Percentiles rank a stretch among this genome's conserved stretches.
Evolutionary conservation across 352 stramenopile genomes (phyloP).

Genomic region (Saprolegnia parasitica): DNA sequence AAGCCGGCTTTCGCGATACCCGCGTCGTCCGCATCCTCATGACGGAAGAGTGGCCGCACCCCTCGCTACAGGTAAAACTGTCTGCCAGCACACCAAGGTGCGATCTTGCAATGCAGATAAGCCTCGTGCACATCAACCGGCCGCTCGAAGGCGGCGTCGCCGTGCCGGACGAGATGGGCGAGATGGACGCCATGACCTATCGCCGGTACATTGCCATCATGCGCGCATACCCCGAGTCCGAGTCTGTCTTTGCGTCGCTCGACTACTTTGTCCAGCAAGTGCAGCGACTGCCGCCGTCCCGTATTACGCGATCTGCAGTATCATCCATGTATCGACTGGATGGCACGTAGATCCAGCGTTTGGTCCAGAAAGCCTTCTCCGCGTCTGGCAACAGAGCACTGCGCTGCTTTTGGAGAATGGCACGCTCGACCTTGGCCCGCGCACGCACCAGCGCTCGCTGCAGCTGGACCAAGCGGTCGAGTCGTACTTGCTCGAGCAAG

Average conservation of each 20-base stretch:
- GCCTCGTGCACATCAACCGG: conserved; percentile 65
- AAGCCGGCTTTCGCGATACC: conserved; percentile 43
- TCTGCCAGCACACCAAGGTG: too few species aligned
- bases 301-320: neutral
- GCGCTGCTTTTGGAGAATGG: neutral
- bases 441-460: conserved; percentile 38
- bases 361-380: neutral
- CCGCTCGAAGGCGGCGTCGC: conserved; percentile 56
- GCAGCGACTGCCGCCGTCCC: conserved; percentile 9
- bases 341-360: neutral
- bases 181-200: conserved; percentile 70
- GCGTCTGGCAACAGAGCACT: conserved; percentile 1
- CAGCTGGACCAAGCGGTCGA: conserved; percentile 77
- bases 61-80: neutral
- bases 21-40: conserved; percentile 68
- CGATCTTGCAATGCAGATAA: conserved; percentile 31
- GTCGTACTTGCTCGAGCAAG: conserved; percentile 72
- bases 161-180: conserved; percentile 63
- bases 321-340: neutral
- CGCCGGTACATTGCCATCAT: conserved; percentile 71
- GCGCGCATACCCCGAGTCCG: conserved; percentile 65
- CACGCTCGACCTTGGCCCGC: neutral
- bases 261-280: conserved; percentile 61
- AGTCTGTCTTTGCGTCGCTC: conserved; percentile 63
- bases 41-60: conserved; percentile 41